These are phyloP conservation scores for Cercospora sesami DNA, from an alignment of 2,329 filamentous ascomycete genomes.

Conservation along the genomic window DNA sequence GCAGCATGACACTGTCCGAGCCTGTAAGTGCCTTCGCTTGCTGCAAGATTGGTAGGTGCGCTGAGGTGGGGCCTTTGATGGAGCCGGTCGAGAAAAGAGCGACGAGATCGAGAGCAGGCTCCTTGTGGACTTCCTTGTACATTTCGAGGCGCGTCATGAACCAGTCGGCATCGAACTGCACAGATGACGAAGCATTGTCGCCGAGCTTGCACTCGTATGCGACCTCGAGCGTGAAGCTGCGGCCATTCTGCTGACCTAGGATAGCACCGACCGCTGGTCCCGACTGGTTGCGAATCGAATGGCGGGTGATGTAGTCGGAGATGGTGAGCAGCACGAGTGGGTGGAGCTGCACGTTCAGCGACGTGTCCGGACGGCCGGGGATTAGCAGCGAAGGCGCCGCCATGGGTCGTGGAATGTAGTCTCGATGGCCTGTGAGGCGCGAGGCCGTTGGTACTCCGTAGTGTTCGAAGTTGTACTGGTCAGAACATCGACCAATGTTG, in stretches of 20 bases:
- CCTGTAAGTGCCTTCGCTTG: conserved; percentile 55
- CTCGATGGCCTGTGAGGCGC: conserved; percentile 3
- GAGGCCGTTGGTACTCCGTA: neutral
- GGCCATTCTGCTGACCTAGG: conserved; percentile 87
- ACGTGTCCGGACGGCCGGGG: conserved; percentile 61
- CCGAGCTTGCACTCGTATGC: conserved; percentile 77
- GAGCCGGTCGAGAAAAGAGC: conserved; percentile 67
- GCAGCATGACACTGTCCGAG: conserved; percentile 83
- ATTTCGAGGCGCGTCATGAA: conserved; percentile 79
- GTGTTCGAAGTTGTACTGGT: neutral
- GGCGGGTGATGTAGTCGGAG: conserved; percentile 92
- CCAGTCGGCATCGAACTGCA: conserved; percentile 67
- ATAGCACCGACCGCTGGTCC: conserved; percentile 82
- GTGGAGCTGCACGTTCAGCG: conserved; percentile 79
- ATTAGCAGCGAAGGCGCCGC: conserved; percentile 42
- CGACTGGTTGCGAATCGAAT: conserved; percentile 71
- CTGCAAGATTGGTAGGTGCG: conserved; percentile 71
- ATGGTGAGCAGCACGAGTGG: conserved; percentile 94
- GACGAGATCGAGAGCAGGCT: conserved; percentile 74
- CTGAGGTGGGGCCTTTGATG: conserved; percentile 65
- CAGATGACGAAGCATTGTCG: conserved; percentile 51
- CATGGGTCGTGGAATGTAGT: neutral
- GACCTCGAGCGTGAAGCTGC: conserved; percentile 87
- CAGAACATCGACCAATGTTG: neutral
- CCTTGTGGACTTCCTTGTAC: conserved; percentile 87